phyloP scores from a whole-genome alignment of 225 moss, liverwort and hornwort species.

The Pseudoscleropodium purum region DNA sequence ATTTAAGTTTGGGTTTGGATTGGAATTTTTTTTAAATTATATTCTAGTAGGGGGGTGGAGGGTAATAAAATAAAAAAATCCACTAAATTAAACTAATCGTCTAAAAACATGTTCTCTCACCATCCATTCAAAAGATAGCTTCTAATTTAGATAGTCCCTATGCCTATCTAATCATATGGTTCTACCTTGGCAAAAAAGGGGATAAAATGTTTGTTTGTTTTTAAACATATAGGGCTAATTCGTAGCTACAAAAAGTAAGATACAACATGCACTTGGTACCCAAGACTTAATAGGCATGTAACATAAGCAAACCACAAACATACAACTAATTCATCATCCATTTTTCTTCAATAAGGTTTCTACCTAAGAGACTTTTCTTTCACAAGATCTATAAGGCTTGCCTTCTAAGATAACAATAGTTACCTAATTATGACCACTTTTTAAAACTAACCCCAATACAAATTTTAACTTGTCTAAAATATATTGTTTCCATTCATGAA shows the following conservation, averaged over 20 bases:
- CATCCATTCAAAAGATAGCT: no score
- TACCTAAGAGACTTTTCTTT: fast-evolving
- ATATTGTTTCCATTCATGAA: fast-evolving
- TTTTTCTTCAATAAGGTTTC: background rate
- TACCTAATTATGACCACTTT: background rate
- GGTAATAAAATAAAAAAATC: no score
- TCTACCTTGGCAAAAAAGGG: fast-evolving
- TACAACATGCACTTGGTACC: background rate
- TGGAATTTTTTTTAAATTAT: no score
- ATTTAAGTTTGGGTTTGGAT: no score
- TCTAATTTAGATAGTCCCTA: no score
- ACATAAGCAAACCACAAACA: fast-evolving
- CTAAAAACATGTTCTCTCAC: no score
- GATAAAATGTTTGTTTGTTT: background rate
- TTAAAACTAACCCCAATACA: fast-evolving
- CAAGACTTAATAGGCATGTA: background rate
- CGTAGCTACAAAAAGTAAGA: background rate
- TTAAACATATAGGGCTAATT: background rate
- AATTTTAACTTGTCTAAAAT: background rate
- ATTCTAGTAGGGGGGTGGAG: no score
- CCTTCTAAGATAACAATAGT: background rate
- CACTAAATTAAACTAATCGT: no score
- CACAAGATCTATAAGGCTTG: no score
- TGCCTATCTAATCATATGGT: background rate
- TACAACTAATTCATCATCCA: background rate